phyloP scores from a whole-genome alignment of 805 yeast genomes.

The Lachancea nothofagi region DNA sequence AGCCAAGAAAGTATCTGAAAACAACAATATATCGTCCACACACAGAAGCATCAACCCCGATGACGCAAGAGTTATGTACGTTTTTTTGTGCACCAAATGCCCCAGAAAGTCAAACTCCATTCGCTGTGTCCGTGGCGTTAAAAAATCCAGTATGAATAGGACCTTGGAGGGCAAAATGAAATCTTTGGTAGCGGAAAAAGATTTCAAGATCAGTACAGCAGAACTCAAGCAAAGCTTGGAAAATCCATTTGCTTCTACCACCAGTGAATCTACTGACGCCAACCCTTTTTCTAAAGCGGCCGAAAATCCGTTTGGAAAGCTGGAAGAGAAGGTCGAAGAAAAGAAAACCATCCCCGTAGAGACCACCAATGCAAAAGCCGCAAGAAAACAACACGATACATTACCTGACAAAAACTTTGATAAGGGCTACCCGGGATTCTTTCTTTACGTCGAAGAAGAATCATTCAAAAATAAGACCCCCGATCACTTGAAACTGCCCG shows the following conservation, averaged over 20 bases:
- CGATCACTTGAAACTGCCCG: slow-evolving; percentile 44
- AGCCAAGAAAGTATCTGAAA: slow-evolving; percentile 19
- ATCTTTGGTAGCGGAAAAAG: slow-evolving; percentile 37
- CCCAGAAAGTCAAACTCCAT: slow-evolving; percentile 64
- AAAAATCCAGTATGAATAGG: slow-evolving; percentile 37
- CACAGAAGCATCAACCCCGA: slow-evolving; percentile 38
- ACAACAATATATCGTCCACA: slow-evolving; percentile 6
- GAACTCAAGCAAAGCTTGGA: slow-evolving; percentile 17
- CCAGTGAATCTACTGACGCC: slow-evolving; percentile 28
- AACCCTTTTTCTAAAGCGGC: slow-evolving; percentile 36
- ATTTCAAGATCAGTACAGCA: slow-evolving; percentile 35
- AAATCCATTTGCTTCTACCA: slow-evolving; percentile 21
- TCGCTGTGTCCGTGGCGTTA: slow-evolving; percentile 71
- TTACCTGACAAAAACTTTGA: slow-evolving; percentile 21
- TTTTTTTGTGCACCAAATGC: slow-evolving; percentile 75
- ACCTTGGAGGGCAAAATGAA: slow-evolving; percentile 41
- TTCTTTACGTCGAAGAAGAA: slow-evolving; percentile 71
- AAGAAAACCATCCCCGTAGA: slow-evolving; percentile 16
- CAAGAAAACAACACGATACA: slow-evolving; percentile 29
- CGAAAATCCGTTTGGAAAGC: slow-evolving; percentile 20
- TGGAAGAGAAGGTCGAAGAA: slow-evolving; percentile 5
- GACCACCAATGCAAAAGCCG: slow-evolving; percentile 25
- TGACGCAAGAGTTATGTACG: slow-evolving; percentile 77
- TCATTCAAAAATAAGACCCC: slow-evolving; percentile 47
- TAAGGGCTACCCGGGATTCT: slow-evolving; percentile 52